A percentile compares a stretch with the other conserved stretches of the same genome.
Conservation (phyloP, 371 early-diverging fungal species). For the Coelomomyces lativittatus region DNA sequence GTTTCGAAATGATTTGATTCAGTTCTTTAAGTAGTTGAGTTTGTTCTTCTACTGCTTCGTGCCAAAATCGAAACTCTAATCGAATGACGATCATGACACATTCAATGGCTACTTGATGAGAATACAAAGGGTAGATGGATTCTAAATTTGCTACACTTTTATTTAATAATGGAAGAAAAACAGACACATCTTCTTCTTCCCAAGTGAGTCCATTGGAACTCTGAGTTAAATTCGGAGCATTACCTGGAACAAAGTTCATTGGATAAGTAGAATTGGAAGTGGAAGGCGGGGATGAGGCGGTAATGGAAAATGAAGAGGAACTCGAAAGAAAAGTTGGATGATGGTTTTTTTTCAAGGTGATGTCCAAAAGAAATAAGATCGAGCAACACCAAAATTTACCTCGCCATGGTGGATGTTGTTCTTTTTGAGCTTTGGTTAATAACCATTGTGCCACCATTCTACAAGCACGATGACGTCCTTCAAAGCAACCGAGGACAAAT, state of each 20-base stretch:
- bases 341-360: background rate
- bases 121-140: too few relatives aligned
- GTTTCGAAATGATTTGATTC: background rate
- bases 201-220: too few relatives aligned
- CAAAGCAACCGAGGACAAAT: background rate
- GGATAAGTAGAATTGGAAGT: too few relatives aligned
- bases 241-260: too few relatives aligned
- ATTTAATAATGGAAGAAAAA: background rate
- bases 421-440: background rate
- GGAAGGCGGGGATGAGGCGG: background rate
- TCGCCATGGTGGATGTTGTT: background rate
- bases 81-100: background rate
- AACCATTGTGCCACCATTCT: background rate
- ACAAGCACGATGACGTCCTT: background rate
- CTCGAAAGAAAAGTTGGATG: too few relatives aligned
- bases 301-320: too few relatives aligned
- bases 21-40: background rate
- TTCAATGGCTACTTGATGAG: background rate
- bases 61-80: background rate
- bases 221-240: too few relatives aligned
- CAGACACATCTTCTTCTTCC: background rate
- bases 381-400: background rate
- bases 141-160: background rate
- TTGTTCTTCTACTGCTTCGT: background rate
- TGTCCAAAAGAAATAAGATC: background rate